phyloP scores from a whole-genome alignment of 192 early-diverging fungal species.

The Entomortierella parvispora region DNA sequence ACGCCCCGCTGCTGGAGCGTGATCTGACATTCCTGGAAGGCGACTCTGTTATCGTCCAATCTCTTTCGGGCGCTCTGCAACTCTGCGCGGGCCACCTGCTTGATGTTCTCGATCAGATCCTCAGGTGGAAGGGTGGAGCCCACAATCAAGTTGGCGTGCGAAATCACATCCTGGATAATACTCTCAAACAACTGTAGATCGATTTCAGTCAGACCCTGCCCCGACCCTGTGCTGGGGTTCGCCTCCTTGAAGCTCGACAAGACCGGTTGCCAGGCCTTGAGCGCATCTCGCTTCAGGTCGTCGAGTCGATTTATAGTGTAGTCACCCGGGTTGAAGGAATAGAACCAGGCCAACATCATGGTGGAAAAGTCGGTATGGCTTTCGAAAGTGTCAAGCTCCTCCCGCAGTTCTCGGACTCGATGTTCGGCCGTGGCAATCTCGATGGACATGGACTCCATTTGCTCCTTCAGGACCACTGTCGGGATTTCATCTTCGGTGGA shows the following conservation, averaged over 20 bases:
- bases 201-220: slow-evolving; percentile 22
- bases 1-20: slow-evolving; percentile 31
- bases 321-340: slow-evolving; percentile 30
- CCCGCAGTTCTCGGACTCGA: slow-evolving; percentile 32
- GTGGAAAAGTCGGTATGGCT: slow-evolving; percentile 35
- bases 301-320: slow-evolving; percentile 25
- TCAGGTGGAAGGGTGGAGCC: slow-evolving; percentile 28
- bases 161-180: slow-evolving; percentile 45
- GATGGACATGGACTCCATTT: slow-evolving; percentile 42
- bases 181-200: slow-evolving; percentile 30
- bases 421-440: slow-evolving; percentile 33
- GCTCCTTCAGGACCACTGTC: slow-evolving; percentile 44
- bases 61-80: slow-evolving; percentile 22
- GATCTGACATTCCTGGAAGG: slow-evolving; percentile 40
- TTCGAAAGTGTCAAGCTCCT: slow-evolving; percentile 45
- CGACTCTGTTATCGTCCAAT: slow-evolving; percentile 26
- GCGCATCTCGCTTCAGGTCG: slow-evolving; percentile 29
- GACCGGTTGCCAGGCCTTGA: slow-evolving; percentile 36
- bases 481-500: slow-evolving; percentile 49
- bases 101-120: slow-evolving; percentile 33
- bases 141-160: slow-evolving; percentile 40
- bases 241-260: slow-evolving; percentile 16
- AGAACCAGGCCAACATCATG: slow-evolving; percentile 45
- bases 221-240: background rate
- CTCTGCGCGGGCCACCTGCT: slow-evolving; percentile 23